A percentile compares a stretch with the other conserved stretches of the same genome.
Evolutionary conservation across 1,284 basidiomycete genomes (phyloP).

Genomic region (Moniliophthora roreri): DNA sequence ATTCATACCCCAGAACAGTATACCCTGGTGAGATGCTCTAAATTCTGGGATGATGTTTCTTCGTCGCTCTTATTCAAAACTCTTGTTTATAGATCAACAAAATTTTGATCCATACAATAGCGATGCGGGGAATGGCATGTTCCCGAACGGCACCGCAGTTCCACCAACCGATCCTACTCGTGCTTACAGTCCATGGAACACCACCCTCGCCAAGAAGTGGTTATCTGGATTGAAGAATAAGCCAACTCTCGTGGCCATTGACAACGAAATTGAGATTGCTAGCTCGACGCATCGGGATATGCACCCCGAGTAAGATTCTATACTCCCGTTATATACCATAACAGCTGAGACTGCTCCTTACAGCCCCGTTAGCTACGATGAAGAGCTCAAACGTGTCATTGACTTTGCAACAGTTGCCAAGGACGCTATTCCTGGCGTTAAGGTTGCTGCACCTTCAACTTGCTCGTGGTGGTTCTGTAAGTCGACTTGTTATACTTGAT

Average conservation of each 20-base stretch:
- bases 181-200: conserved; percentile 47
- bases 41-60: background rate
- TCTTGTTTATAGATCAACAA: conserved; percentile 34
- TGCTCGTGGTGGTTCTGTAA: conserved; percentile 55
- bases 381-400: conserved; percentile 47
- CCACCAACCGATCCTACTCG: conserved; percentile 33
- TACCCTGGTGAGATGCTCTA: conserved; percentile 38
- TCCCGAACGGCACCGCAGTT: conserved; percentile 43
- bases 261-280: conserved; percentile 57
- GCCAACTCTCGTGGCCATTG: conserved; percentile 43
- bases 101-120: conserved; percentile 44
- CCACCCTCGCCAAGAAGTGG: conserved; percentile 39
- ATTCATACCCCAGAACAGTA: conserved; percentile 42
- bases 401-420: conserved; percentile 40
- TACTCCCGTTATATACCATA: background rate
- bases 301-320: conserved; percentile 38
- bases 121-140: conserved; percentile 44
- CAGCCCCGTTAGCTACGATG: conserved; percentile 44
- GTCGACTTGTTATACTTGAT: conserved; percentile 16
- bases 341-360: conserved; percentile 4
- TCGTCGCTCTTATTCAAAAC: background rate
- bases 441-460: conserved; percentile 46
- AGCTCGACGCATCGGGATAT: conserved; percentile 50
- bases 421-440: conserved; percentile 39
- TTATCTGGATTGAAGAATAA: conserved; percentile 42